phyloP scores from a whole-genome alignment of 2,329 filamentous ascomycete genomes.

The Curvularia hawaiiensis region DNA sequence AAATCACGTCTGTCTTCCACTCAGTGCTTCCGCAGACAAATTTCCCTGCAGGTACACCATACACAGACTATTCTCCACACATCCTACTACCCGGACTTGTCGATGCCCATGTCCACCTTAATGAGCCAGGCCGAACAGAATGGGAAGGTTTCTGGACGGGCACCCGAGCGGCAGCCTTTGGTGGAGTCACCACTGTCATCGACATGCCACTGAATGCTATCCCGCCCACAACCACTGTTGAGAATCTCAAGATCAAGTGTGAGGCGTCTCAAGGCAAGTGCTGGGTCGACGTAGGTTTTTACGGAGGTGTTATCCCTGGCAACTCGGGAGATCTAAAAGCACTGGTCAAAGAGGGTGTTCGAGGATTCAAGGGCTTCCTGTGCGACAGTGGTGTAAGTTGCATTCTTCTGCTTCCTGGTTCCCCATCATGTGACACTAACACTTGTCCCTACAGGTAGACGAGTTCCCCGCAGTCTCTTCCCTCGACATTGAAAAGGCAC shows the following conservation, averaged over 20 bases:
- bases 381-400: constrained; percentile 89
- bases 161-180: constrained; percentile 90
- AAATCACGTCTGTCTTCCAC: constrained; percentile 77
- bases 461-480: constrained; percentile 93
- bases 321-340: constrained; percentile 80
- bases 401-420: neutral
- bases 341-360: constrained; percentile 82
- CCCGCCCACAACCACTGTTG: constrained; percentile 89
- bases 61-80: constrained; percentile 83
- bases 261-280: constrained; percentile 83
- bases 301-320: constrained; percentile 91
- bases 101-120: constrained; percentile 96
- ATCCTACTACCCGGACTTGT: constrained; percentile 89
- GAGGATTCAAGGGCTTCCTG: constrained; percentile 96
- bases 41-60: constrained; percentile 74
- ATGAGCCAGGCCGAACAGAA: constrained; percentile 94
- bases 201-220: constrained; percentile 99
- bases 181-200: constrained; percentile 93
- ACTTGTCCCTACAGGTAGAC: constrained; percentile 66
- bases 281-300: constrained; percentile 99
- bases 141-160: constrained; percentile 99
- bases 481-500: constrained; percentile 76
- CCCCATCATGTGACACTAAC: constrained; percentile 25
- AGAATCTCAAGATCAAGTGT: constrained; percentile 82
- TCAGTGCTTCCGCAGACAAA: constrained; percentile 73